Base-by-base conservation (phyloP, 305 asterid genomes). In the Nicotiana rustica region DNA sequence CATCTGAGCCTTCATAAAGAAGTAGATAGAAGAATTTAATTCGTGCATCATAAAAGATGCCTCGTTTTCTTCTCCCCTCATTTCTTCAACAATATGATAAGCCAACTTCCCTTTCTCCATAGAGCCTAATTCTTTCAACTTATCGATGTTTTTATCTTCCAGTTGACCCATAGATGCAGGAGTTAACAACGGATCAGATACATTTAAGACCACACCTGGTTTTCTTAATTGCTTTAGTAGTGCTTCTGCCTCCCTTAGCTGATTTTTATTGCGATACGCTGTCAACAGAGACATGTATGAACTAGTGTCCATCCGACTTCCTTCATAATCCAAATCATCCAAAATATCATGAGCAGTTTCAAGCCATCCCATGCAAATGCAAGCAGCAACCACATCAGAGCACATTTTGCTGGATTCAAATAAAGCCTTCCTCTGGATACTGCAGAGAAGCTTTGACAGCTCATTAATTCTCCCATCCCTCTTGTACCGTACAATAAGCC, bases 331-430 rank as follows among this genome's bases (percentile, higher is more conserved):
- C 87, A 91, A 87, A 79, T 96, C 99, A 61, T 96, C 99, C 88
- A 96, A 77, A 82, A 93, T 88, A 90, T 94, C 97, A 80, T 96
- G 99, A 82, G 99, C 98, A 78, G 95, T 91, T 85, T 92, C 94
- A 41, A 93, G 90, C 97, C 98, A 94, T 55, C 93, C 96, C 91
- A 94, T 61, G 83, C 86, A 64, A 67, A 93, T 86, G 82, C 95
- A 94, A 55, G 97, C 91, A 55, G 86, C 90, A 81, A 92, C 82
- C 41, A 92, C 92, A 87, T 87, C 92, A 61, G 88, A 82, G 84
- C 88, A 91, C 15, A 89, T 69, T 68, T 85, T 79, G 70, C 12
- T 55, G 83, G 84, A 83, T 70, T 86, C 91, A 25, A 87, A 78
- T 33, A 82, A 78, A 68, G 65, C 82, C 41, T 84, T 62, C 67